Evolutionary conservation across 78 protist species (phyloP).

Genomic region (Pigoraptor vietnamica): DNA sequence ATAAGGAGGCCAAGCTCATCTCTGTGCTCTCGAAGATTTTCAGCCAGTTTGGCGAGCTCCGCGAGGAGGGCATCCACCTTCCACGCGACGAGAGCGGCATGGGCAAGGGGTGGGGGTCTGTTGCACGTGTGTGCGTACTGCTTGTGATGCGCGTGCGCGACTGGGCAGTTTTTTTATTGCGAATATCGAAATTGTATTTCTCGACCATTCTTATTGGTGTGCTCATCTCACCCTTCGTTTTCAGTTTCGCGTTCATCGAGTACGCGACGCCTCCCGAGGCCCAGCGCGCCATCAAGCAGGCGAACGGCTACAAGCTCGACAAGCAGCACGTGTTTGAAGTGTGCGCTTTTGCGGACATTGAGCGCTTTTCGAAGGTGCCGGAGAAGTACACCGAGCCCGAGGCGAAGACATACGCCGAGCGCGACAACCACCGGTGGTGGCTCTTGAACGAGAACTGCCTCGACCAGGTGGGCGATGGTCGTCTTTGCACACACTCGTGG

Average conservation of each 20-base stretch:
- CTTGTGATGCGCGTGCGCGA: not conserved
- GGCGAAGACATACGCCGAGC: constrained; percentile 2
- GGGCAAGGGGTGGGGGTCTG: not conserved
- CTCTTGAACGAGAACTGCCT: constrained; percentile 16
- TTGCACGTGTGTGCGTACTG: not conserved
- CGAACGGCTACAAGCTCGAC: constrained; percentile 47
- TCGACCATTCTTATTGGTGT: too few species aligned
- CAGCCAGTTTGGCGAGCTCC: not conserved
- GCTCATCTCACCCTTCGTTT: too few species aligned
- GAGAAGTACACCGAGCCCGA: constrained; percentile 4
- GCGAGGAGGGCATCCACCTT: not conserved
- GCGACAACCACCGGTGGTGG: constrained; percentile 27
- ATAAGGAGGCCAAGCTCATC: constrained; percentile 15
- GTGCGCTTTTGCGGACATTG: constrained; percentile 4
- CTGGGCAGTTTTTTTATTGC: not conserved
- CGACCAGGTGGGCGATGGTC: constrained; percentile 15
- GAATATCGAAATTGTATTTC: too few species aligned
- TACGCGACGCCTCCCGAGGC: constrained; percentile 18
- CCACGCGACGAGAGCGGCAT: not conserved
- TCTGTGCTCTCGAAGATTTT: not conserved
- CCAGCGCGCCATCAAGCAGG: not conserved
- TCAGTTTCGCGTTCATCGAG: constrained; percentile 15
- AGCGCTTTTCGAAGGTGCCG: not conserved
- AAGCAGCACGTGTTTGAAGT: constrained; percentile 40
- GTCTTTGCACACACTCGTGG: too few species aligned